phyloP scores from a whole-genome alignment of 1,284 basidiomycete genomes.

The Phlebopus sp. region DNA sequence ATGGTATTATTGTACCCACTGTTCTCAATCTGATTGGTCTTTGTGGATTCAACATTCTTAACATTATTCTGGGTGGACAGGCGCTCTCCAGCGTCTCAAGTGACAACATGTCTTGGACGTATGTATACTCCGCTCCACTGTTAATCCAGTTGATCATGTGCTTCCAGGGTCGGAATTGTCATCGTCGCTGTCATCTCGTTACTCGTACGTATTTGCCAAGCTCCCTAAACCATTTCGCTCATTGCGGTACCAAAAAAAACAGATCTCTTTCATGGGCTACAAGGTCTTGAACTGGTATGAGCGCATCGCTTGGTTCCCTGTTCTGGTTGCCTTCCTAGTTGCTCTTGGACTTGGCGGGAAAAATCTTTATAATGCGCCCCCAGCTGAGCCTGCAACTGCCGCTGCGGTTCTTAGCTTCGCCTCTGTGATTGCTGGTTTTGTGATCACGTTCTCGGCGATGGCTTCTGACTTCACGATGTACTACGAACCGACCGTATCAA shows the following conservation, averaged over 20 bases:
- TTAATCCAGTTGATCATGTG: conserved; percentile 7
- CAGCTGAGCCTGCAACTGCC: conserved; percentile 51
- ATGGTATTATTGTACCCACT: conserved; percentile 62
- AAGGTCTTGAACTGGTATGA: conserved; percentile 79
- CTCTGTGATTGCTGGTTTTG: conserved; percentile 70
- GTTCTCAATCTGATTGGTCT: conserved; percentile 63
- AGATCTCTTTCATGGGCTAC: conserved; percentile 82
- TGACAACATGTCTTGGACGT: conserved; percentile 68
- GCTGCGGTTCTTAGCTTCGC: conserved; percentile 59
- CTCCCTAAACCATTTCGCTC: not conserved
- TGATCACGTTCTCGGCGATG: conserved; percentile 64
- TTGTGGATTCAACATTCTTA: conserved; percentile 75
- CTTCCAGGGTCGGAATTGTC: conserved; percentile 79
- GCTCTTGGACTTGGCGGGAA: conserved; percentile 73
- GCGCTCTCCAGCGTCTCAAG: conserved; percentile 69
- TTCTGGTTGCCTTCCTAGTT: conserved; percentile 75
- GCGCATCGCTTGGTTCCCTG: conserved; percentile 73
- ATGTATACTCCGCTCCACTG: conserved; percentile 18
- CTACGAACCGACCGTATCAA: conserved; percentile 52
- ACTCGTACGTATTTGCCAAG: conserved; percentile 44
- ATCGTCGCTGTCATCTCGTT: conserved; percentile 79
- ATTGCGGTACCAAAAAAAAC: not conserved
- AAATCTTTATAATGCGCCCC: conserved; percentile 46
- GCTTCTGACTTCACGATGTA: conserved; percentile 76
- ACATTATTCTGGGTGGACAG: conserved; percentile 78